Percentiles rank a stretch among this genome's conserved stretches.
Evolutionary conservation across 139 green algal genomes (phyloP).

Genomic region (Mesostigma viride): DNA sequence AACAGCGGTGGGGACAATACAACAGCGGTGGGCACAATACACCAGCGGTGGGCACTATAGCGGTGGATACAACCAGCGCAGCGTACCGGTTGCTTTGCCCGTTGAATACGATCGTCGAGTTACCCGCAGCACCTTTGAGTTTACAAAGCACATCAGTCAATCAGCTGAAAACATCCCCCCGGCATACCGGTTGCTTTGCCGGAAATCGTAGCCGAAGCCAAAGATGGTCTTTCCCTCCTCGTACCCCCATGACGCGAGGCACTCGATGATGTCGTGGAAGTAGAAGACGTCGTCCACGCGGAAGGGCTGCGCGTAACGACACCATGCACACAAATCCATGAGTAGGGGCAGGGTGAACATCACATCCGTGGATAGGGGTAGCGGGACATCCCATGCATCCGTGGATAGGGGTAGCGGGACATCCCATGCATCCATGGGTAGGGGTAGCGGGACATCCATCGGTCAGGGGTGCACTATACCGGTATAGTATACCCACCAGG

Average conservation of each 20-base stretch:
- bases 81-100: too few species aligned
- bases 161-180: too few species aligned
- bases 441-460: background rate
- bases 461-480: background rate
- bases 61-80: too few species aligned
- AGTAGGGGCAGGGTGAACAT: background rate
- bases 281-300: constrained; percentile 32
- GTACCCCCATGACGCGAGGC: constrained; percentile 33
- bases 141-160: too few species aligned
- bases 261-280: constrained; percentile 36
- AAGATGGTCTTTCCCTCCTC: constrained; percentile 36
- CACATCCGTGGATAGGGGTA: background rate
- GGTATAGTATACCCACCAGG: too few species aligned
- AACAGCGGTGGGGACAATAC: too few species aligned
- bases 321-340: background rate
- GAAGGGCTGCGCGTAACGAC: constrained; percentile 1
- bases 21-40: too few species aligned
- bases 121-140: too few species aligned
- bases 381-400: background rate
- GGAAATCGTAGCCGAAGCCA: constrained; percentile 46
- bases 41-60: too few species aligned
- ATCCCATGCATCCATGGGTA: background rate
- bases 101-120: too few species aligned
- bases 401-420: background rate
- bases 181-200: constrained; percentile 34